Evolutionary conservation across 2,329 filamentous ascomycete genomes (phyloP).

Genomic region (Fragosphaeria purpurea): DNA sequence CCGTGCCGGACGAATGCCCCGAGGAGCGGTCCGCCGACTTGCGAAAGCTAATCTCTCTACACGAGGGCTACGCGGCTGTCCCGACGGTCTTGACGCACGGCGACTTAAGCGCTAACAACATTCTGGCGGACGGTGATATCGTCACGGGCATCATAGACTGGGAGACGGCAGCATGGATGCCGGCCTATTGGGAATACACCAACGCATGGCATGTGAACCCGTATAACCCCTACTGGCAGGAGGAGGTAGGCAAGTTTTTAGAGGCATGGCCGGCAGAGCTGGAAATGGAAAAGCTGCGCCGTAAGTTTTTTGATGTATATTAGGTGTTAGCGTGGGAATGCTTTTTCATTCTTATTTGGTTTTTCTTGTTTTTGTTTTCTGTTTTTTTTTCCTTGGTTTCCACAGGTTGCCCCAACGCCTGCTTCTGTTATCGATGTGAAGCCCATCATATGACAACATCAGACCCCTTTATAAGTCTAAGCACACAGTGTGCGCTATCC

Average conservation of each 20-base stretch:
- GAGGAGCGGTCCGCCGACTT: neutral
- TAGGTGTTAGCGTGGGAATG: neutral
- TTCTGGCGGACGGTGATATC: slow-evolving; percentile 4
- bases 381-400: no score
- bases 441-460: no score
- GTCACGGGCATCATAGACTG: slow-evolving; percentile 6
- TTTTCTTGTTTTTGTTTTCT: no score
- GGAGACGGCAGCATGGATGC: slow-evolving; percentile 6
- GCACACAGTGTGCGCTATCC: no score
- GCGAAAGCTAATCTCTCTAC: neutral
- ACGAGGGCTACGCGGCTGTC: neutral
- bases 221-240: slow-evolving; percentile 3
- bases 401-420: no score
- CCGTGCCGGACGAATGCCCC: neutral
- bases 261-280: neutral
- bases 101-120: slow-evolving; percentile 5
- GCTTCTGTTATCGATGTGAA: no score
- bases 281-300: neutral
- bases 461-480: no score
- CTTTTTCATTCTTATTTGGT: no score
- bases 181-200: slow-evolving; percentile 8
- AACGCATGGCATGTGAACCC: slow-evolving; percentile 6
- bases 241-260: slow-evolving; percentile 2
- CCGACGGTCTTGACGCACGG: slow-evolving; percentile 7
- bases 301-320: neutral